These are phyloP conservation scores for Xylariaceae sp. DNA, from an alignment of 2,329 filamentous ascomycete species.

Conservation along the genomic window DNA sequence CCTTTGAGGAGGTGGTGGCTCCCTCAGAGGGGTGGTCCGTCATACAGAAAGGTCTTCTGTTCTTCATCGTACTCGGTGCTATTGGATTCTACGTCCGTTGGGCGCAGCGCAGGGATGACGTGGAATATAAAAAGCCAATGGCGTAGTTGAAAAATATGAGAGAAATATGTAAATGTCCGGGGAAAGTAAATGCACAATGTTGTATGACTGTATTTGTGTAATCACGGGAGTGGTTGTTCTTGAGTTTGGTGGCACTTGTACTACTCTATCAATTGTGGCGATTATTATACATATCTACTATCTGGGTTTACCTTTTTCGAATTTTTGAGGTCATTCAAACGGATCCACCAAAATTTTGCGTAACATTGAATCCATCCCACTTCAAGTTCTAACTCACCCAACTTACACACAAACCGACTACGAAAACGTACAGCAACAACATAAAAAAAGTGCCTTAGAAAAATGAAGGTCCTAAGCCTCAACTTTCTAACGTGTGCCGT, in stretches of 20 bases:
- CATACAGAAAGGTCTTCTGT: slow-evolving; percentile 58
- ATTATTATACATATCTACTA: too few species aligned
- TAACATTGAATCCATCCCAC: slow-evolving; percentile 13
- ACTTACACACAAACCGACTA: slow-evolving; percentile 16
- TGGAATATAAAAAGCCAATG: slow-evolving; percentile 54
- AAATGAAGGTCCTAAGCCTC: slow-evolving; percentile 93
- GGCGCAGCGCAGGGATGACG: slow-evolving; percentile 44
- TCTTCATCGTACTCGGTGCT: slow-evolving; percentile 55
- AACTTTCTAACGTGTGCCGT: slow-evolving; percentile 97
- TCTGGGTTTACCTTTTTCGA: too few species aligned
- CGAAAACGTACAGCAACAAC: too few species aligned
- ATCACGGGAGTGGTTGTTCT: too few species aligned
- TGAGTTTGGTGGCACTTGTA: too few species aligned
- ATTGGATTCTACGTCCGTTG: slow-evolving; percentile 54
- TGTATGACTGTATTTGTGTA: slow-evolving; percentile 6
- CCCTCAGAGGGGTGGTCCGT: slow-evolving; percentile 49
- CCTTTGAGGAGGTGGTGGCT: neutral
- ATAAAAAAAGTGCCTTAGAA: slow-evolving; percentile 21
- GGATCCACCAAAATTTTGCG: slow-evolving; percentile 28
- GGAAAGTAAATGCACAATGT: slow-evolving; percentile 9
- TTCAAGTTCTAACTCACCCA: neutral
- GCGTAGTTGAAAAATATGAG: slow-evolving; percentile 43
- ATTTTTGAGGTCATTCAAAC: slow-evolving; percentile 21
- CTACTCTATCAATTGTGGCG: too few species aligned
- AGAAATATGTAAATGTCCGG: neutral